phyloP scores from a whole-genome alignment of 2,329 filamentous ascomycete genomes.

The Cladobotryum mycophilum region DNA sequence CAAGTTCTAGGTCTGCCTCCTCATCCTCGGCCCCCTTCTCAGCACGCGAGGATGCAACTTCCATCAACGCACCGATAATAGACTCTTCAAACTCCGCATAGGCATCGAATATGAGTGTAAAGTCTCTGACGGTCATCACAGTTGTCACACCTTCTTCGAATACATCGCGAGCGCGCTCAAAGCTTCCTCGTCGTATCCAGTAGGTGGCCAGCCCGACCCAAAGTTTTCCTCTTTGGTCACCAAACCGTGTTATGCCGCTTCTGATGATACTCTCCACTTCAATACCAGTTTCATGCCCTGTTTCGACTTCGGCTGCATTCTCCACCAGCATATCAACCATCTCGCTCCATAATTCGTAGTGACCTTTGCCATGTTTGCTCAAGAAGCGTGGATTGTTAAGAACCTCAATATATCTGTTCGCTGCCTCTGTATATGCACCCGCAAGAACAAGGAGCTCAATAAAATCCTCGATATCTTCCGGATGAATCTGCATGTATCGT shows the following conservation, averaged over 20 bases:
- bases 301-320: conserved; percentile 79
- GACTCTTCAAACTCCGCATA: conserved; percentile 97
- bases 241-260: conserved; percentile 83
- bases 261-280: conserved; percentile 88
- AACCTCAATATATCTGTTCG: conserved; percentile 84
- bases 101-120: conserved; percentile 91
- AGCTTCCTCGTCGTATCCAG: conserved; percentile 89
- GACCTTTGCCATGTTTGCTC: conserved; percentile 89
- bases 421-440: conserved; percentile 82
- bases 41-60: conserved; percentile 72
- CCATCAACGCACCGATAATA: conserved; percentile 86
- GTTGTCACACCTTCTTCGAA: conserved; percentile 97
- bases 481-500: conserved; percentile 94
- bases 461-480: conserved; percentile 91
- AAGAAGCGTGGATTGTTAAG: conserved; percentile 85
- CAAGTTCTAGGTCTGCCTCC: conserved; percentile 85
- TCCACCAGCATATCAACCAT: conserved; percentile 93
- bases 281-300: conserved; percentile 73
- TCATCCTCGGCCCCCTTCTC: conserved; percentile 72
- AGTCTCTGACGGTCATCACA: conserved; percentile 97
- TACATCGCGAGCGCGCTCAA: conserved; percentile 85
- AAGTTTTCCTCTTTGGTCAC: conserved; percentile 88
- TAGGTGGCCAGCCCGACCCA: conserved; percentile 95
- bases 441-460: conserved; percentile 81
- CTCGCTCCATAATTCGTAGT: conserved; percentile 95